A percentile compares a stretch with the other conserved stretches of the same genome.
These are phyloP conservation scores for Boletus rubescentipes DNA, from an alignment of 768 basidiomycete genomes.

Conservation along the genomic window DNA sequence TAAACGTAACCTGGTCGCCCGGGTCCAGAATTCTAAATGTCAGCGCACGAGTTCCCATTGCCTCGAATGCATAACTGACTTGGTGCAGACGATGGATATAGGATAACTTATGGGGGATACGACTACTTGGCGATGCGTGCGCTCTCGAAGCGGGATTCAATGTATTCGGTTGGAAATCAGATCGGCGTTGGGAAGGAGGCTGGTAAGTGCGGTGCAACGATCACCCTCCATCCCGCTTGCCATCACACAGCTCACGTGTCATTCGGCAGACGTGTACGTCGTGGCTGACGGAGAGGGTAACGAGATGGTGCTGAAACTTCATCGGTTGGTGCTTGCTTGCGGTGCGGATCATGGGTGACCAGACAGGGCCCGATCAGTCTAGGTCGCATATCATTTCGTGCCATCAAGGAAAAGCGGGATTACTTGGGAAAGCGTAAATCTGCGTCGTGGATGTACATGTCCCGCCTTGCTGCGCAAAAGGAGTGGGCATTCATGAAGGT, in stretches of 20 bases:
- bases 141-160: constrained; percentile 83
- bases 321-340: constrained; percentile 54
- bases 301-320: constrained; percentile 90
- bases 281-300: constrained; percentile 83
- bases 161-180: constrained; percentile 93
- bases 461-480: constrained; percentile 91
- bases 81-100: constrained; percentile 87
- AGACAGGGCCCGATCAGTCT: constrained; percentile 51
- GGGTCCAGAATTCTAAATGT: constrained; percentile 94
- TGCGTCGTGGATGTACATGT: constrained; percentile 99
- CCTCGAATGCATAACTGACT: constrained; percentile 3
- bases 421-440: constrained; percentile 94
- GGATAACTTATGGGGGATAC: constrained; percentile 97
- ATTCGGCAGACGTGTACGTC: constrained; percentile 69
- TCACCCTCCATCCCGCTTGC: not conserved
- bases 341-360: not conserved
- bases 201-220: constrained; percentile 45
- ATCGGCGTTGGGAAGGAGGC: constrained; percentile 99
- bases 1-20: constrained; percentile 87
- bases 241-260: constrained; percentile 3
- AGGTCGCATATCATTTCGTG: constrained; percentile 95
- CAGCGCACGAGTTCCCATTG: constrained; percentile 10
- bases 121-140: constrained; percentile 95
- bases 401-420: constrained; percentile 95
- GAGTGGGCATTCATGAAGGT: constrained; percentile 99